These are phyloP conservation scores for Hyaloscypha bicolor DNA, from an alignment of 495 filamentous ascomycete genomes.

Conservation along the genomic window DNA sequence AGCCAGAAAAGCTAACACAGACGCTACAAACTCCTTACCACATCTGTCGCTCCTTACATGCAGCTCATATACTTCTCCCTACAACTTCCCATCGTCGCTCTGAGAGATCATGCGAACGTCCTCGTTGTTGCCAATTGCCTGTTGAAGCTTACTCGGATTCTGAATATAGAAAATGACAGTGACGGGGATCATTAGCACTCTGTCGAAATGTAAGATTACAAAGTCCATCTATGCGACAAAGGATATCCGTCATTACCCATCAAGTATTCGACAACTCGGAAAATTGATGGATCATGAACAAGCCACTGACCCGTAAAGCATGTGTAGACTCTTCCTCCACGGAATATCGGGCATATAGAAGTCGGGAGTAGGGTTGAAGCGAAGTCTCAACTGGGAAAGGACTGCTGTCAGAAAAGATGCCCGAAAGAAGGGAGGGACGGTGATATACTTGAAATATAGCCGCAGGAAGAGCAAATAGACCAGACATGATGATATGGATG, in stretches of 20 bases:
- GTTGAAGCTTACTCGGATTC: slow-evolving; percentile 4
- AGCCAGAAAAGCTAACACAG: no score
- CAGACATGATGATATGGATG: slow-evolving; percentile 56
- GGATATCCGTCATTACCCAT: slow-evolving; percentile 55
- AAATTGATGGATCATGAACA: slow-evolving; percentile 63
- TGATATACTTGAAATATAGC: slow-evolving; percentile 40
- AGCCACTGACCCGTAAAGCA: slow-evolving; percentile 54
- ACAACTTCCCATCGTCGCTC: no score
- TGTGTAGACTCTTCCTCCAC: slow-evolving; percentile 55
- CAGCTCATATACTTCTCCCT: no score
- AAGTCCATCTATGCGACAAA: slow-evolving; percentile 56
- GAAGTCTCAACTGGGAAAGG: slow-evolving; percentile 13
- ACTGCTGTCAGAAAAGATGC: slow-evolving; percentile 11
- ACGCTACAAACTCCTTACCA: no score
- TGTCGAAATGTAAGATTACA: slow-evolving; percentile 71
- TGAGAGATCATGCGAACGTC: background rate
- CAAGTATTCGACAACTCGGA: slow-evolving; percentile 64
- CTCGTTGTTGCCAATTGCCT: background rate
- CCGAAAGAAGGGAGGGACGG: background rate
- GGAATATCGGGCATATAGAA: slow-evolving; percentile 20
- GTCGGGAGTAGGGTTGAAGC: slow-evolving; percentile 20
- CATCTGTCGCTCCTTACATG: no score
- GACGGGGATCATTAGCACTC: slow-evolving; percentile 56
- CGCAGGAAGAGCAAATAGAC: slow-evolving; percentile 50
- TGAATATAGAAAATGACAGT: slow-evolving; percentile 47